Evolutionary conservation across 2,329 filamentous ascomycete genomes (phyloP).

Genomic region (Cyphellophora europaea): DNA sequence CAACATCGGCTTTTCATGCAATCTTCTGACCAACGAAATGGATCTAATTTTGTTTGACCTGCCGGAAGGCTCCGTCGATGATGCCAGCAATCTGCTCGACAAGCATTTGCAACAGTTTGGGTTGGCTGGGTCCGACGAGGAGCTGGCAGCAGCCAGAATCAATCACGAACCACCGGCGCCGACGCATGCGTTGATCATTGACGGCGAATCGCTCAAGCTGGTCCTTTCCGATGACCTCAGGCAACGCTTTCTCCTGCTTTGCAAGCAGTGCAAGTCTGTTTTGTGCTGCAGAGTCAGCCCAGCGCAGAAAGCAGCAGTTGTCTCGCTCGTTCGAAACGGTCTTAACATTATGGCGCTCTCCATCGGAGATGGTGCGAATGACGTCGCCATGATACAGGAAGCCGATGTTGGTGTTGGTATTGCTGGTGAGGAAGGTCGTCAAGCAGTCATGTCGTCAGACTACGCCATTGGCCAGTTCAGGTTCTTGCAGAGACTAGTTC

Average conservation of each 20-base stretch:
- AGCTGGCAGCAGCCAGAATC: slow-evolving; percentile 66
- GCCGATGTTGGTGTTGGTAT: slow-evolving; percentile 95
- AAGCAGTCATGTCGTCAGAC: slow-evolving; percentile 92
- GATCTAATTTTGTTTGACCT: slow-evolving; percentile 86
- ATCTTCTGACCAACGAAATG: slow-evolving; percentile 95
- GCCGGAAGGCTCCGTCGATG: slow-evolving; percentile 57
- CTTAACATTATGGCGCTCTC: slow-evolving; percentile 93
- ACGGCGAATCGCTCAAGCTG: slow-evolving; percentile 85
- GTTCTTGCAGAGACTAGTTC: slow-evolving; percentile 71
- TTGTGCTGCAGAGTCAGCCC: slow-evolving; percentile 96
- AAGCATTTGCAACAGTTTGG: slow-evolving; percentile 63
- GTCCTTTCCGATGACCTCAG: slow-evolving; percentile 73
- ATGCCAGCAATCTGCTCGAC: slow-evolving; percentile 63
- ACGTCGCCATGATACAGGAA: slow-evolving; percentile 97
- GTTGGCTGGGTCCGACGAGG: slow-evolving; percentile 75
- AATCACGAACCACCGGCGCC: slow-evolving; percentile 79
- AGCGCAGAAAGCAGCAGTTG: slow-evolving; percentile 94
- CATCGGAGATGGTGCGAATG: slow-evolving; percentile 88
- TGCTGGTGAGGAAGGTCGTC: slow-evolving; percentile 81
- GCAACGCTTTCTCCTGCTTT: slow-evolving; percentile 88
- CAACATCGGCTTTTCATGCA: slow-evolving; percentile 99
- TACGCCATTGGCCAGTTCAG: slow-evolving; percentile 93
- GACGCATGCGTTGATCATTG: slow-evolving; percentile 88
- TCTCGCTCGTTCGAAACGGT: slow-evolving; percentile 87
- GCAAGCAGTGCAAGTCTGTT: slow-evolving; percentile 94